Base-by-base conservation (phyloP, 2,329 filamentous ascomycete species). In the Thelonectria rubi region DNA sequence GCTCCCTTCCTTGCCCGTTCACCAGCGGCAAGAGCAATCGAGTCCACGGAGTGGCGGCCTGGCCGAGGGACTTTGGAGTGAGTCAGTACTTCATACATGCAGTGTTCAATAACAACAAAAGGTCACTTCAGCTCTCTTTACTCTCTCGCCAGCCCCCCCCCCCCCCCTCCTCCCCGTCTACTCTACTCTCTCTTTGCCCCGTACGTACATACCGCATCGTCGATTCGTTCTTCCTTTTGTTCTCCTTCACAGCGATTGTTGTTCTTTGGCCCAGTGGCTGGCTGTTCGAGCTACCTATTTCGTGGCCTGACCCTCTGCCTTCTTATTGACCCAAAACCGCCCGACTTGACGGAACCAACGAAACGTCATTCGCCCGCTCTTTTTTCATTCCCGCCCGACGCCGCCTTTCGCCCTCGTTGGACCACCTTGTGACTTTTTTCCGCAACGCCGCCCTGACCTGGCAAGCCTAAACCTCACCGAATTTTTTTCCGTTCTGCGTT, bases 381-480 rank as follows among this genome's bases (percentile, higher is more conserved):
- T 34, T 49, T n/a, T 15, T 42, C 61, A 52, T 66, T 65, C 56
- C 66, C 66, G 62, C 61, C 68, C 60, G 53, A 62, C 63, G 54
- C 63, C 58, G 55, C 37, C 48, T 50, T 30, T 30, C 26, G 26
- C 26, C 26, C 26, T 30, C 26, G 26, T 30, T 30, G 26, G 26
- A 30, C 26, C 26, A 30, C 26, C 26, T 30, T 6, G 26, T 30
- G 26, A 30, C 26, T 30, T 30, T 30, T 24, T 30, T 15, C 34
- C 32, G 7, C 21, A 7, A 24, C 21, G 21, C 21, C 21, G 21
- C 21, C 21, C 21, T 24, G 21, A 24, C 21, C 65, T 71, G 67
- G 21, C 21, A 24, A 24, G 69, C 68, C 60, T 67, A 58, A 71
- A 60, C 66, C 68, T 65, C 46, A 62, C 57, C 60, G 42, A 61